phyloP scores from a whole-genome alignment of 805 yeast species.

The Candida pseudoglaebosa region DNA sequence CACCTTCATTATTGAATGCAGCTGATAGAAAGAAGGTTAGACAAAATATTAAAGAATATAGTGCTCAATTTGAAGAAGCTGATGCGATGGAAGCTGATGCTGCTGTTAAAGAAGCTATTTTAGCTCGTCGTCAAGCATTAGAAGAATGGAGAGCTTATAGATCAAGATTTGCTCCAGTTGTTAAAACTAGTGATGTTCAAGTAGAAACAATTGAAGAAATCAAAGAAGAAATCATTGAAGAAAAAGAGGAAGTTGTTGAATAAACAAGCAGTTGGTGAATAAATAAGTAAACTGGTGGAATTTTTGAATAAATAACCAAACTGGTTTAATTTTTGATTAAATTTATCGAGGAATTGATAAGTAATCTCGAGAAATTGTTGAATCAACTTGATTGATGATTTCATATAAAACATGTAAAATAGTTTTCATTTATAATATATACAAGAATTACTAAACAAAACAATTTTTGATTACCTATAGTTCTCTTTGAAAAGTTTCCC shows the following conservation, averaged over 20 bases:
- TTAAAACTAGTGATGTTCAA: constrained; percentile 44
- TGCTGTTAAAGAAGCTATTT: constrained; percentile 84
- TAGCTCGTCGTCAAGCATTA: constrained; percentile 74
- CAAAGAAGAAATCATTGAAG: constrained; percentile 70
- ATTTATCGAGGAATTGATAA: too few relatives aligned
- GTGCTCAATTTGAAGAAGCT: constrained; percentile 88
- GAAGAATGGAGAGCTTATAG: constrained; percentile 88
- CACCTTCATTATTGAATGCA: constrained; percentile 67
- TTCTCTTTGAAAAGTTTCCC: too few relatives aligned
- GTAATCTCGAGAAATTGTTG: too few relatives aligned
- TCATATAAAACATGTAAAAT: too few relatives aligned
- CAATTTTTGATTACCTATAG: neutral
- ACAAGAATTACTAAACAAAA: too few relatives aligned
- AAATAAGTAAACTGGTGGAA: too few relatives aligned
- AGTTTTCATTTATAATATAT: neutral
- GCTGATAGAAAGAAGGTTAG: constrained; percentile 85
- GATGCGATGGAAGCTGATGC: constrained; percentile 96
- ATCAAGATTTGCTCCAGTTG: constrained; percentile 32
- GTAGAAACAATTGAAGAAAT: constrained; percentile 66
- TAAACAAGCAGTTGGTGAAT: constrained; percentile 11
- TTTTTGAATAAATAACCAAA: too few relatives aligned
- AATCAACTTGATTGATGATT: too few relatives aligned
- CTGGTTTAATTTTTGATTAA: too few relatives aligned
- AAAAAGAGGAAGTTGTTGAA: constrained; percentile 66
- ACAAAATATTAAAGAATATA: constrained; percentile 83